Evolutionary conservation across 2,329 filamentous ascomycete species (phyloP).

Genomic region (Alternaria novae-zelandiae): DNA sequence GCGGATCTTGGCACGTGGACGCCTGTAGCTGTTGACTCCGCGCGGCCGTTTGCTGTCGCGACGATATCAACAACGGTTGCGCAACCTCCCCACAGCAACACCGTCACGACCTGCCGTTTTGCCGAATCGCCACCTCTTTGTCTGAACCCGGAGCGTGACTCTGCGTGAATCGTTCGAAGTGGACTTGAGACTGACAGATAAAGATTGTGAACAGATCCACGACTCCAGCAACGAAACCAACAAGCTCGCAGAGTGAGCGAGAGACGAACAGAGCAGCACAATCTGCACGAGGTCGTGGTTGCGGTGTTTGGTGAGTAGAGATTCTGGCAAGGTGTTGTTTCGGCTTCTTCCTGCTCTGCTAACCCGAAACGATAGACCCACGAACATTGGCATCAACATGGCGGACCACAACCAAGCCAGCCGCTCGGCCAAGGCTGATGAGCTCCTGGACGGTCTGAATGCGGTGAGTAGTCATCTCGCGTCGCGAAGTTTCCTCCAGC

Average conservation of each 20-base stretch:
- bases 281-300: conserved; percentile 20
- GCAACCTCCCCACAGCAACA: neutral
- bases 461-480: conserved; percentile 41
- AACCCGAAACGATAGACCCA: conserved; percentile 38
- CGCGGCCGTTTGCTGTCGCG: conserved; percentile 12
- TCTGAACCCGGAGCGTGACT: neutral
- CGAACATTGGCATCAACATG: conserved; percentile 40
- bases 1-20: conserved; percentile 17
- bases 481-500: conserved; percentile 44
- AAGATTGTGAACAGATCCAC: neutral
- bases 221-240: conserved; percentile 14
- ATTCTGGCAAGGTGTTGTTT: conserved; percentile 38
- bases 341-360: conserved; percentile 28
- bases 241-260: conserved; percentile 11
- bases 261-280: conserved; percentile 17
- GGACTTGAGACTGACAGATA: conserved; percentile 5
- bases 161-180: neutral
- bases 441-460: conserved; percentile 42
- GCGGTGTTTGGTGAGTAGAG: conserved; percentile 21
- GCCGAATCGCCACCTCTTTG: neutral
- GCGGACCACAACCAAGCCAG: conserved; percentile 27
- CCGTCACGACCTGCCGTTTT: neutral
- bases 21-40: conserved; percentile 8
- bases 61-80: conserved; percentile 7
- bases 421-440: conserved; percentile 32